Evolutionary conservation across 2,329 filamentous ascomycete genomes (phyloP).

Genomic region (Claviceps digitariae): DNA sequence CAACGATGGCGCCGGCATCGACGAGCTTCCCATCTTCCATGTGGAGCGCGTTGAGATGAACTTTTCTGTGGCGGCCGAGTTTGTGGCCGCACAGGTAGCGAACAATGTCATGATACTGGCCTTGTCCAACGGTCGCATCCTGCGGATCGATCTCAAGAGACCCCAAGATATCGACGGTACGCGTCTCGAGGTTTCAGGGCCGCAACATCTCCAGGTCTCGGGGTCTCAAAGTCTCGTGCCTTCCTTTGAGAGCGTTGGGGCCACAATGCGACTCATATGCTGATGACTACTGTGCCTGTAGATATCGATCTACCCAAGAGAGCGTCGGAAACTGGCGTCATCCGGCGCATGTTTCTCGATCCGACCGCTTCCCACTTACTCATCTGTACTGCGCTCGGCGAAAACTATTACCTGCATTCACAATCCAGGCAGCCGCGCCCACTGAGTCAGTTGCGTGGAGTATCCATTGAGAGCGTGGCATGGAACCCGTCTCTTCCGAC

Average conservation of each 20-base stretch:
- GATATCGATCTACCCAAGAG: slow-evolving; percentile 97
- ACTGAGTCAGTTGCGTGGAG: slow-evolving; percentile 69
- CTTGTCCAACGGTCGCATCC: slow-evolving; percentile 78
- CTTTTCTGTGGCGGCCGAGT: slow-evolving; percentile 89
- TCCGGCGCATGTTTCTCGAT: slow-evolving; percentile 93
- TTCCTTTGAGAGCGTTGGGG: too few relatives aligned
- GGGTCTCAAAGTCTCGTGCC: too few relatives aligned
- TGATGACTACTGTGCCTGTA: slow-evolving; percentile 23
- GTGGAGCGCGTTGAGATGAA: slow-evolving; percentile 85
- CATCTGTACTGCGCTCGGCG: slow-evolving; percentile 78
- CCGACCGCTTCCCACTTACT: slow-evolving; percentile 91
- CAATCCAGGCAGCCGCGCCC: slow-evolving; percentile 81
- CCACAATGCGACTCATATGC: background rate
- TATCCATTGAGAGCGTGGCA: slow-evolving; percentile 76
- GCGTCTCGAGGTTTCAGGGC: background rate
- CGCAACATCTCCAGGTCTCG: too few relatives aligned
- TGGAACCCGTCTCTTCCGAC: slow-evolving; percentile 94
- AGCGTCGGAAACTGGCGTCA: slow-evolving; percentile 77
- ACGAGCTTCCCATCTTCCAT: slow-evolving; percentile 80
- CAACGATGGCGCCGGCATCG: slow-evolving; percentile 42
- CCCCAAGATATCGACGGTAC: slow-evolving; percentile 87
- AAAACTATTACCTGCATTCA: slow-evolving; percentile 96
- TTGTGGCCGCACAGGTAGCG: slow-evolving; percentile 89
- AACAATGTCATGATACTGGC: slow-evolving; percentile 94
- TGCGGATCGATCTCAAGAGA: slow-evolving; percentile 87